A percentile compares a stretch with the other conserved stretches of the same genome.
phyloP scores from a whole-genome alignment of 1,284 basidiomycete genomes.

The Vanrija humicola region DNA sequence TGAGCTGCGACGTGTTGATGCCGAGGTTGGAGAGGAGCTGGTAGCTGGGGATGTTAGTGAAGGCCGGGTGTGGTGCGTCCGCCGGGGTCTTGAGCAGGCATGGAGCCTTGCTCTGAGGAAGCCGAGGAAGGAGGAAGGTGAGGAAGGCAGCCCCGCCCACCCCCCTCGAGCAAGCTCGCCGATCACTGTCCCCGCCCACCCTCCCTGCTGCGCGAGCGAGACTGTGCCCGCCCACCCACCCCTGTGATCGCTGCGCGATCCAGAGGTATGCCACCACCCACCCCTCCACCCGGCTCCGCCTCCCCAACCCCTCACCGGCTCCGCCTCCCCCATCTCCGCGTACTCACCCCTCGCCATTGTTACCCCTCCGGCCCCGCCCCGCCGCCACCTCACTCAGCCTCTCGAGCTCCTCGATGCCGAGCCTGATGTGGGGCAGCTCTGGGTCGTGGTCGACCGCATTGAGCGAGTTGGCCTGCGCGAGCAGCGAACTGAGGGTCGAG shows the following conservation, averaged over 20 bases:
- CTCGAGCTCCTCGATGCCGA: conserved; percentile 47
- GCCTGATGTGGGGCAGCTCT: conserved; percentile 43
- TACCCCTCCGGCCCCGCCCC: conserved; percentile 32
- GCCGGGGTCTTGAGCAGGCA: too few species aligned
- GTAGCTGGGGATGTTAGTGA: conserved; percentile 19
- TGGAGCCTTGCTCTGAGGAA: too few species aligned
- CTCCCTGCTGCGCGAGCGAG: not conserved
- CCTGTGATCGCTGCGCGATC: too few species aligned
- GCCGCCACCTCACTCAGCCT: conserved; percentile 39
- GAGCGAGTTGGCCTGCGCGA: conserved; percentile 42
- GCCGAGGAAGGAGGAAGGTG: too few species aligned
- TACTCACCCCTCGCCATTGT: conserved; percentile 40
- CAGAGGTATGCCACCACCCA: not conserved
- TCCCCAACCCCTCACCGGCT: not conserved
- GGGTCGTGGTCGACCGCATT: conserved; percentile 32
- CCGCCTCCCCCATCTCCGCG: not conserved
- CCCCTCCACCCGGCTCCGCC: not conserved
- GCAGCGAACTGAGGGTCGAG: conserved; percentile 32
- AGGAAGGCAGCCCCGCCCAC: too few species aligned
- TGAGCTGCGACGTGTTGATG: conserved; percentile 42
- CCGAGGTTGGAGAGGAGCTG: conserved; percentile 44
- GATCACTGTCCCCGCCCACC: too few species aligned
- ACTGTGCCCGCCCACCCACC: not conserved
- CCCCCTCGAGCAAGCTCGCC: too few species aligned
- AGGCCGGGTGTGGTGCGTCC: not conserved